phyloP scores from a whole-genome alignment of 192 early-diverging fungal species.

The Coemansia sp. region DNA sequence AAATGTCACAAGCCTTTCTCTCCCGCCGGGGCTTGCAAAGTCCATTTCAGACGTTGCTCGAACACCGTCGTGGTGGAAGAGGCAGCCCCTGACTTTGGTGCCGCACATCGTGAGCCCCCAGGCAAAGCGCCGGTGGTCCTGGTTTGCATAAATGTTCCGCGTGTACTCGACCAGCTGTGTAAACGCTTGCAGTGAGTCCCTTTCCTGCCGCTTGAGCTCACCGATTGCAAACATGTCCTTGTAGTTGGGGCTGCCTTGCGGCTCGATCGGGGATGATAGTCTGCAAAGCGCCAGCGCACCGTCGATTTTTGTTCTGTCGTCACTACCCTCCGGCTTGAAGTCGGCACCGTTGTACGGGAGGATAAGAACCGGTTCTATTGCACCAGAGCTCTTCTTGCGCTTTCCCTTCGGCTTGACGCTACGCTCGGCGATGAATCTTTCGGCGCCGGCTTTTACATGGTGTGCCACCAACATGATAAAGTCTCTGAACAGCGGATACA shows the following conservation, averaged over 20 bases:
- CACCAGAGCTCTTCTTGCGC: neutral
- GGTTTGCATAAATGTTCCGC: too few relatives aligned
- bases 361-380: neutral
- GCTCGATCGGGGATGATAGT: neutral
- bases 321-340: neutral
- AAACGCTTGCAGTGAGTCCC: too few relatives aligned
- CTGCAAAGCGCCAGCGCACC: neutral
- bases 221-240: neutral
- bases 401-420: neutral
- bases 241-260: neutral
- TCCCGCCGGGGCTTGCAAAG: neutral
- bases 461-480: neutral
- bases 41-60: neutral
- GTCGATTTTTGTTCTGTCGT: neutral
- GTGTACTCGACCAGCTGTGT: too few relatives aligned
- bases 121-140: too few relatives aligned
- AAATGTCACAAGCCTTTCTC: conserved; percentile 4
- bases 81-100: too few relatives aligned
- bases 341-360: neutral
- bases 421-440: neutral
- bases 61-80: too few relatives aligned
- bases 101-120: too few relatives aligned
- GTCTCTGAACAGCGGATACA: neutral
- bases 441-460: neutral
- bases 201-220: too few relatives aligned